Base-by-base conservation (phyloP, 2,329 filamentous ascomycete species). In the Chrysosporium keratinophilum region DNA sequence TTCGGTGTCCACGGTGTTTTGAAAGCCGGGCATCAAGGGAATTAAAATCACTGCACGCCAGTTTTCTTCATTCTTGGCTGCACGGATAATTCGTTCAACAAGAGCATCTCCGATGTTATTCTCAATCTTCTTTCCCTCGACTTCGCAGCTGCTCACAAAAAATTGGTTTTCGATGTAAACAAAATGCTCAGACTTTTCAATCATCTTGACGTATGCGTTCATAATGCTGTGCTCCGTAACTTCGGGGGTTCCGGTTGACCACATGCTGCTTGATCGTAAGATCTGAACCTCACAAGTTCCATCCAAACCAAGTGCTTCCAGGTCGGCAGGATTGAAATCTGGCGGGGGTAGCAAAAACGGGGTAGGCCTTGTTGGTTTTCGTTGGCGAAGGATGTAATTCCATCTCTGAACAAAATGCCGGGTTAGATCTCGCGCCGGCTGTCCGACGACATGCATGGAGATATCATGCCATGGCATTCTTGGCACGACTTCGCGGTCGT, bases 381-480 rank as follows among this genome's bases (percentile, higher is more conserved):
- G 83, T 58, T 94, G 90, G 51, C 93, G 85, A 47, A 95, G 80
- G 40, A 98, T 83, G 62, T 97, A 96, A 66, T 98, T 97, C 93
- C 91, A 97, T 42, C 93, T 82, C 46, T 96, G 73, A 7, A 95
- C 83, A 62, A 97, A 98, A 67, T 98, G 90, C 69, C 97, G 89
- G 0, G 90, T 91, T 62, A 98, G 93, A 64, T 97, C 91, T 66
- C 91, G 89, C 10, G 95, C 87, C 59, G 84, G 87, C 20, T 90
- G 88, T 0, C 93, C 91, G 56, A 93, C 80, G 12, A 96, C 63
- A 11, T 85, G 89, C 87, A 97, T 94, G 10, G 87, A 79, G 3
- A 96, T 89, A 67, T 98, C 93, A 66, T 97, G 91, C 93, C 93
- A 98, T 0, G 93, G 91, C 93, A 98, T 97, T 31, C 93, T 84